Evolutionary conservation across 768 basidiomycete species (phyloP).

Genomic region (Hygrocybe coccinea): DNA sequence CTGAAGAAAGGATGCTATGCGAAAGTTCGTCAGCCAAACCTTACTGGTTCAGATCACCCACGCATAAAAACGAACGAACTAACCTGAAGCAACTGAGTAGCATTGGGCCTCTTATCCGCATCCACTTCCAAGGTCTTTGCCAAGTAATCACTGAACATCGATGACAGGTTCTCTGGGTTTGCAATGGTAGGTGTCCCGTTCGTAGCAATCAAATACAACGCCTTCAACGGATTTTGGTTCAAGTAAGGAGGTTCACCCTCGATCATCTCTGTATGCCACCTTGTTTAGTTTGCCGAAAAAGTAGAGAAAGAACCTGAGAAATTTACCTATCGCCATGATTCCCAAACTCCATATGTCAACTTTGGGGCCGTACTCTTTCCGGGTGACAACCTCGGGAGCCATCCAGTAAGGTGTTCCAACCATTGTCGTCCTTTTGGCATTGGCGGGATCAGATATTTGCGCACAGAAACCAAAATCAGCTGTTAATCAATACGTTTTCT

Average conservation of each 20-base stretch:
- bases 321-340: slow-evolving; percentile 87
- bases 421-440: slow-evolving; percentile 95
- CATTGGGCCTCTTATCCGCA: slow-evolving; percentile 87
- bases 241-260: slow-evolving; percentile 96
- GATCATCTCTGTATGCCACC: slow-evolving; percentile 76
- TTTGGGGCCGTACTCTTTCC: slow-evolving; percentile 96
- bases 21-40: background rate
- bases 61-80: slow-evolving; percentile 16
- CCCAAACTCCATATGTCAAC: slow-evolving; percentile 98
- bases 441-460: slow-evolving; percentile 85
- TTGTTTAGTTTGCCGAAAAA: slow-evolving; percentile 7
- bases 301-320: background rate
- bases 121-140: slow-evolving; percentile 88
- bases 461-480: slow-evolving; percentile 99
- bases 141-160: slow-evolving; percentile 86
- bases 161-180: slow-evolving; percentile 70
- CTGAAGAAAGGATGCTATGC: slow-evolving; percentile 82
- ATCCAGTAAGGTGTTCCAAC: slow-evolving; percentile 99
- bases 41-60: background rate
- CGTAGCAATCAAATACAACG: slow-evolving; percentile 95
- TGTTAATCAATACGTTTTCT: slow-evolving; percentile 27
- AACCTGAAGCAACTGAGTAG: slow-evolving; percentile 74
- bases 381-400: slow-evolving; percentile 96
- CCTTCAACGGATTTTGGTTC: slow-evolving; percentile 95
- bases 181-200: slow-evolving; percentile 96